phyloP scores from a whole-genome alignment of 192 early-diverging fungal species.

The Coemansia sp. region DNA sequence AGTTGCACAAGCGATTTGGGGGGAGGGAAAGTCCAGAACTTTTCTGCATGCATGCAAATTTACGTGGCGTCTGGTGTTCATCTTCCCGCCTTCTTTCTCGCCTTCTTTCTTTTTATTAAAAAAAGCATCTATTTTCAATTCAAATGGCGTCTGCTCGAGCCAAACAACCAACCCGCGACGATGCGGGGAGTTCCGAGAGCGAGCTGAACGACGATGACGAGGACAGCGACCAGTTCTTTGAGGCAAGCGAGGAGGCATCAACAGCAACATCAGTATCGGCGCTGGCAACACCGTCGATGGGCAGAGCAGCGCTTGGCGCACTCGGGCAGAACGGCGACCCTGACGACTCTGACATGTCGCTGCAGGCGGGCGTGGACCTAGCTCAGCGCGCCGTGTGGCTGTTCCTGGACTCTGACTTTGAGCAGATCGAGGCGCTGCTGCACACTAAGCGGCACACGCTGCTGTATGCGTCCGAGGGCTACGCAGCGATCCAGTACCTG shows the following conservation, averaged over 20 bases:
- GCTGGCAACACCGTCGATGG: neutral
- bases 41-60: neutral
- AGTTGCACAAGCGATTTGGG: slow-evolving; percentile 4
- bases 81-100: neutral
- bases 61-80: neutral
- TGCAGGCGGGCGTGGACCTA: slow-evolving; percentile 61
- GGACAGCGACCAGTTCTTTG: slow-evolving; percentile 15
- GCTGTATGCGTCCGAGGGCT: slow-evolving; percentile 76
- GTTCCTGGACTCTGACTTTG: slow-evolving; percentile 79
- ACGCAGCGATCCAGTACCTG: slow-evolving; percentile 70
- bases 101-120: neutral
- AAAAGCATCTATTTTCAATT: too few species aligned
- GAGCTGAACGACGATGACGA: neutral
- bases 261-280: neutral
- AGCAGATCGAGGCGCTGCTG: slow-evolving; percentile 66
- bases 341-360: slow-evolving; percentile 9
- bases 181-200: neutral
- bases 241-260: neutral
- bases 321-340: slow-evolving; percentile 22
- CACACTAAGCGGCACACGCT: slow-evolving; percentile 51
- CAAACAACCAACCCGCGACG: neutral
- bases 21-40: neutral
- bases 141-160: neutral
- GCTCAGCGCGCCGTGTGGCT: slow-evolving; percentile 68
- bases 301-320: neutral